Evolutionary conservation across 805 yeast species (phyloP).

Genomic region (Starmera dryadoides): DNA sequence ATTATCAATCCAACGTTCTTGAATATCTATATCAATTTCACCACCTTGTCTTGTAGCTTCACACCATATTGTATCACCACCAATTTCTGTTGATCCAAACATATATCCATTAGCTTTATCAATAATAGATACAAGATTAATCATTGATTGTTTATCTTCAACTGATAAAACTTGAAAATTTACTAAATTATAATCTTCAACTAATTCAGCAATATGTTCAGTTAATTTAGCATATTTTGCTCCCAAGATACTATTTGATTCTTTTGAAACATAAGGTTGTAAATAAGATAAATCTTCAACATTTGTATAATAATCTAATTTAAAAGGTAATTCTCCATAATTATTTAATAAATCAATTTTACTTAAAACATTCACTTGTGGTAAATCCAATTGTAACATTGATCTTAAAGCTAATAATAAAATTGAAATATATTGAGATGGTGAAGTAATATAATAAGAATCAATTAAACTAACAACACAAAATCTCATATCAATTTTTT

Average conservation of each 20-base stretch:
- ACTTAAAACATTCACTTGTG: constrained; percentile 88
- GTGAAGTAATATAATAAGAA: constrained; percentile 71
- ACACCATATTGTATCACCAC: constrained; percentile 98
- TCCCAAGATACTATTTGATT: constrained; percentile 59
- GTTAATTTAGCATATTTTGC: constrained; percentile 61
- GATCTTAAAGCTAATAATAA: constrained; percentile 75
- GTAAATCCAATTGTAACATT: constrained; percentile 88
- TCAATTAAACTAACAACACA: constrained; percentile 87
- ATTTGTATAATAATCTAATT: constrained; percentile 81
- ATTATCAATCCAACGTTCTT: constrained; percentile 91
- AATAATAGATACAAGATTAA: constrained; percentile 61
- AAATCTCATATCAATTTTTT: constrained; percentile 58
- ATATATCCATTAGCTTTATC: constrained; percentile 93
- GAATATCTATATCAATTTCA: constrained; percentile 55
- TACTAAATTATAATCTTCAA: constrained; percentile 82
- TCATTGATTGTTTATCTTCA: constrained; percentile 91
- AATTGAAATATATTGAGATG: constrained; percentile 84
- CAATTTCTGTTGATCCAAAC: constrained; percentile 87
- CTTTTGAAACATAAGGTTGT: constrained; percentile 62
- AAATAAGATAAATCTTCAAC: constrained; percentile 76
- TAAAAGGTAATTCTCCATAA: constrained; percentile 79
- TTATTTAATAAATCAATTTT: constrained; percentile 76
- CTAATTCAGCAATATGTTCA: constrained; percentile 70
- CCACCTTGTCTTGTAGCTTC: constrained; percentile 85
- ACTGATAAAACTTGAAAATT: constrained; percentile 84